Evolutionary conservation across 148 eudicot species (phyloP).

Genomic region (Spergularia bocconei): DNA sequence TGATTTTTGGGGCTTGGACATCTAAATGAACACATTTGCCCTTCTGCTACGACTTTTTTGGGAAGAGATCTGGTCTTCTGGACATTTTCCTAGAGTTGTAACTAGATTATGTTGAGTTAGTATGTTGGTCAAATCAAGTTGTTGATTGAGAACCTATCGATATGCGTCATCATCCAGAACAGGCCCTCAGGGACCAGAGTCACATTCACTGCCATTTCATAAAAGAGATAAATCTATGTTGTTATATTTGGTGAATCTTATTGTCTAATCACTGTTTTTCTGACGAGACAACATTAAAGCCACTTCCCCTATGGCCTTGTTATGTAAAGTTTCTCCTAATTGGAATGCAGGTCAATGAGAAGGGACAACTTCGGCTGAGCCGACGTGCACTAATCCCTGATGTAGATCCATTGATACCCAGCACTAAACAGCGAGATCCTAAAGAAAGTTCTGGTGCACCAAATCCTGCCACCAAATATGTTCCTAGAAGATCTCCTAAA

Average conservation of each 20-base stretch:
- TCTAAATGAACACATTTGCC: too few species aligned
- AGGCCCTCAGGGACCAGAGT: not conserved
- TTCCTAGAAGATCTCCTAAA: conserved; percentile 35
- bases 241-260: not conserved
- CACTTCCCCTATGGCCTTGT: not conserved
- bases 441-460: conserved; percentile 40
- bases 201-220: not conserved
- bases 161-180: not conserved
- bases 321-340: not conserved
- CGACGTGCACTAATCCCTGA: conserved; percentile 85
- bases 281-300: not conserved
- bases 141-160: not conserved
- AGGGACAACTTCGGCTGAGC: conserved; percentile 95
- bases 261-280: not conserved
- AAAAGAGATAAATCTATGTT: not conserved
- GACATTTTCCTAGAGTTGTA: too few species aligned
- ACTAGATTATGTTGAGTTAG: too few species aligned
- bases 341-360: conserved; percentile 70
- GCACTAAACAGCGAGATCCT: conserved; percentile 41
- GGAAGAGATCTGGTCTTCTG: too few species aligned
- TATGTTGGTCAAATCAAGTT: too few species aligned
- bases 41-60: too few species aligned
- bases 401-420: conserved; percentile 48
- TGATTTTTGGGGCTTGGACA: too few species aligned
- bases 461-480: conserved; percentile 35